phyloP scores from a whole-genome alignment of 805 yeast species.

The Myxozyma mucilagina region DNA sequence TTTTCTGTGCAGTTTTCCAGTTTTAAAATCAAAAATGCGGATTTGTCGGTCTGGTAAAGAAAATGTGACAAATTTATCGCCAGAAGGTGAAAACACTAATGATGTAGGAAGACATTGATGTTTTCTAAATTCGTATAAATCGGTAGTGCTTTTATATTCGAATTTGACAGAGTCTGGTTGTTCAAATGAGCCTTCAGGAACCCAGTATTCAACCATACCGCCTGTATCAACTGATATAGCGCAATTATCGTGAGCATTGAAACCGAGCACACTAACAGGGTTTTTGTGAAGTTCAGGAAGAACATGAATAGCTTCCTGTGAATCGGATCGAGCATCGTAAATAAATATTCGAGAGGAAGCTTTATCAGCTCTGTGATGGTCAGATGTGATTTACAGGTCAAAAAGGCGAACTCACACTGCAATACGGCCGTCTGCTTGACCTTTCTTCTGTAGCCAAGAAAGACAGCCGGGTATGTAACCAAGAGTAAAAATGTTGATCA shows the following conservation, averaged over 20 bases:
- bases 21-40: constrained; percentile 39
- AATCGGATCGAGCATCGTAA: constrained; percentile 34
- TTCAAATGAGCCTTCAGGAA: constrained; percentile 22
- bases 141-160: constrained; percentile 45
- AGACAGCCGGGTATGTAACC: constrained; percentile 36
- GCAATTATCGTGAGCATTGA: constrained; percentile 35
- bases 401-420: constrained; percentile 16
- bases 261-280: constrained; percentile 35
- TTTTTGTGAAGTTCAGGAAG: constrained; percentile 34
- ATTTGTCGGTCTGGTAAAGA: constrained; percentile 42
- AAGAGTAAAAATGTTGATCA: constrained; percentile 41
- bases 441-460: constrained; percentile 35
- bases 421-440: constrained; percentile 26
- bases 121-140: constrained; percentile 43
- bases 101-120: constrained; percentile 36
- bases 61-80: constrained; percentile 38
- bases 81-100: constrained; percentile 37
- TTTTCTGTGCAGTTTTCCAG: constrained; percentile 41
- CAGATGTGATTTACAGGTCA: not conserved
- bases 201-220: constrained; percentile 46
- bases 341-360: constrained; percentile 30
- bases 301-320: constrained; percentile 20
- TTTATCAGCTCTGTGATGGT: constrained; percentile 26
- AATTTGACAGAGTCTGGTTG: constrained; percentile 37
- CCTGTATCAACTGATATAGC: constrained; percentile 37